Percentiles rank a stretch among this genome's conserved stretches.
Evolutionary conservation across 345 rosid species (phyloP).

Genomic region (Heritiera fomes): DNA sequence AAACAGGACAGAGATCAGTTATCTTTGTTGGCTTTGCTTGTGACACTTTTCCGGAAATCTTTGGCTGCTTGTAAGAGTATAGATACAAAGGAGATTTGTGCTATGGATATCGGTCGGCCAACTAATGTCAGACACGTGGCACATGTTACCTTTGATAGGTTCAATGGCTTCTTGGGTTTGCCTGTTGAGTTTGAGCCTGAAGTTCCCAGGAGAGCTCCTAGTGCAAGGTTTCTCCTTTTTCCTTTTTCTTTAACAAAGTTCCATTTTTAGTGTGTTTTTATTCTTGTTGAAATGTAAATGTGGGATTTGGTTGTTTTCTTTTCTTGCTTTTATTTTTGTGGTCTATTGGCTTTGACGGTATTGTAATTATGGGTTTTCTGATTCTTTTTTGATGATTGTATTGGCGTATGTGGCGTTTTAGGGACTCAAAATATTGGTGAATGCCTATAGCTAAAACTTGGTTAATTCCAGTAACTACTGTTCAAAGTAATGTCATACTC

Average conservation of each 20-base stretch:
- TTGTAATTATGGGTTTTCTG: neutral
- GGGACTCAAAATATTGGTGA: neutral
- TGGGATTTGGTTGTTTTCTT: neutral
- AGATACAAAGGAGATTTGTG: conserved; percentile 54
- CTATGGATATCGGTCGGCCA: conserved; percentile 87
- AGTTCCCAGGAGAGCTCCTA: conserved; percentile 77
- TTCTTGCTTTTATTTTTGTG: neutral
- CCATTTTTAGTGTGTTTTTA: neutral
- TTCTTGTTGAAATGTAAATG: conserved; percentile 9
- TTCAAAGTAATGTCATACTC: neutral
- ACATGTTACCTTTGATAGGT: conserved; percentile 93
- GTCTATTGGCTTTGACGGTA: neutral
- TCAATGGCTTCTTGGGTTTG: conserved; percentile 87
- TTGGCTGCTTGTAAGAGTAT: conserved; percentile 57
- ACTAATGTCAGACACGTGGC: conserved; percentile 83
- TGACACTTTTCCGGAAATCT: conserved; percentile 73
- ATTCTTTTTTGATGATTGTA: neutral
- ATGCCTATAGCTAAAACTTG: neutral
- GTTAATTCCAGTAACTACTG: neutral
- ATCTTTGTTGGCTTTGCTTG: conserved; percentile 66
- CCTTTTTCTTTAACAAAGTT: neutral
- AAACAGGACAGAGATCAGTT: conserved; percentile 56
- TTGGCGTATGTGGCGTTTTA: neutral
- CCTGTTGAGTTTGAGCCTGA: conserved; percentile 93
- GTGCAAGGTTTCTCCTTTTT: conserved; percentile 60